These are phyloP conservation scores for Aspergillus arachidicola DNA, from an alignment of 2,329 filamentous ascomycete species.

Conservation along the genomic window DNA sequence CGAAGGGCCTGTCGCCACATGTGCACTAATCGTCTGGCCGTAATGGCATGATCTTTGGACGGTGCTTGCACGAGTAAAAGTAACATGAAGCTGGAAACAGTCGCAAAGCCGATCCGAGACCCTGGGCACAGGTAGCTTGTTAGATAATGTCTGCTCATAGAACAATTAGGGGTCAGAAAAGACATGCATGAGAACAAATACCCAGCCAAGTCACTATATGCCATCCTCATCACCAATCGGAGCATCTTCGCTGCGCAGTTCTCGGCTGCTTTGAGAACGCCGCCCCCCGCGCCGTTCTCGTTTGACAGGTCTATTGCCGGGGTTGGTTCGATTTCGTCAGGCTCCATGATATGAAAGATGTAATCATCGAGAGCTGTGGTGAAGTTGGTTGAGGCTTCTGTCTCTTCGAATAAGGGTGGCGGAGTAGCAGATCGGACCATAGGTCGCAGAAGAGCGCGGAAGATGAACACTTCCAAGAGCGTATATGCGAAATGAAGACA, in stretches of 20 bases:
- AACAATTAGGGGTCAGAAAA: neutral
- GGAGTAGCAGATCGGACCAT: constrained; percentile 19
- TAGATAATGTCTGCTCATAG: neutral
- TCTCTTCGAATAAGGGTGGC: constrained; percentile 17
- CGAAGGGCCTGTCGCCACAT: constrained; percentile 23
- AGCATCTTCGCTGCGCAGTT: constrained; percentile 26
- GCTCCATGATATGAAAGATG: constrained; percentile 15
- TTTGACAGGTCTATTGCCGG: constrained; percentile 16
- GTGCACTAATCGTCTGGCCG: constrained; percentile 17
- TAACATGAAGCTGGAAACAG: constrained; percentile 22
- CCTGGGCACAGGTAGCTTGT: constrained; percentile 9
- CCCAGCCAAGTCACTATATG: constrained; percentile 17
- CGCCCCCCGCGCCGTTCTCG: constrained; percentile 15
- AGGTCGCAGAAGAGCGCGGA: constrained; percentile 28
- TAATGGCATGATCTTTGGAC: constrained; percentile 17
- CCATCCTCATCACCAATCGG: constrained; percentile 23
- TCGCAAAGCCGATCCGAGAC: constrained; percentile 23
- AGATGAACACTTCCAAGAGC: constrained; percentile 28
- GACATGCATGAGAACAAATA: constrained; percentile 29
- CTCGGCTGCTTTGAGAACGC: constrained; percentile 22
- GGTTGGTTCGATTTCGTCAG: constrained; percentile 15
- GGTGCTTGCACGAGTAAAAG: constrained; percentile 23
- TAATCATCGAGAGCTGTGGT: constrained; percentile 15
- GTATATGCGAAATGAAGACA: constrained; percentile 30
- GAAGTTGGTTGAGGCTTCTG: constrained; percentile 6